Evolutionary conservation across 495 filamentous ascomycete species (phyloP).

Genomic region (Podospora tetraspora): DNA sequence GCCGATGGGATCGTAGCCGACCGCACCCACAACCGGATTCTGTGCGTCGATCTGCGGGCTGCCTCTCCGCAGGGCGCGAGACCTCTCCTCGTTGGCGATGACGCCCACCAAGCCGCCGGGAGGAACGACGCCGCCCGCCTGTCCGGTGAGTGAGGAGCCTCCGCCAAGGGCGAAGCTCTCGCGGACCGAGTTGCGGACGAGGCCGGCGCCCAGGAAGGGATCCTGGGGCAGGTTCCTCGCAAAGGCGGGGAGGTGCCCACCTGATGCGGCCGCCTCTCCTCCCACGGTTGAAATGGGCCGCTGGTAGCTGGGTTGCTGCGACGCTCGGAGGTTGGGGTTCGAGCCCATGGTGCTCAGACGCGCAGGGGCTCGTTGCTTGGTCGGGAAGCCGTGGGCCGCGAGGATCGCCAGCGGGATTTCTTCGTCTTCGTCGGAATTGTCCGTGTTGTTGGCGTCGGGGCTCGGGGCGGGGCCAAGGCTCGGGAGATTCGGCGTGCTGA

Average conservation of each 20-base stretch:
- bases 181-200: conserved; percentile 68
- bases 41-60: conserved; percentile 59
- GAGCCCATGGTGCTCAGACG: conserved; percentile 62
- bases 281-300: conserved; percentile 30
- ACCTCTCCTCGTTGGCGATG: conserved; percentile 79
- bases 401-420: conserved; percentile 85
- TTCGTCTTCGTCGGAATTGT: conserved; percentile 72
- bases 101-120: conserved; percentile 83
- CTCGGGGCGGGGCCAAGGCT: conserved; percentile 13
- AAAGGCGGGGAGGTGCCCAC: conserved; percentile 62
- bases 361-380: conserved; percentile 71
- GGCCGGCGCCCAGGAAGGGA: conserved; percentile 78
- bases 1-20: conserved; percentile 36
- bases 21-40: conserved; percentile 33
- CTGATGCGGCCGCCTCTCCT: conserved; percentile 22
- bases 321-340: conserved; percentile 54
- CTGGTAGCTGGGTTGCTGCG: conserved; percentile 35
- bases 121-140: conserved; percentile 27
- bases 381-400: conserved; percentile 88
- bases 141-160: conserved; percentile 46
- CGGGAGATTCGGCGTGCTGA: conserved; percentile 52
- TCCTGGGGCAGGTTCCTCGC: conserved; percentile 81
- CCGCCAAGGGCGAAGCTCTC: conserved; percentile 71
- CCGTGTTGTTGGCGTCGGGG: conserved; percentile 29
- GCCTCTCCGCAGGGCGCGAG: conserved; percentile 68